phyloP scores from a whole-genome alignment of 495 filamentous ascomycete genomes.

The Penicillium crystallinum region DNA sequence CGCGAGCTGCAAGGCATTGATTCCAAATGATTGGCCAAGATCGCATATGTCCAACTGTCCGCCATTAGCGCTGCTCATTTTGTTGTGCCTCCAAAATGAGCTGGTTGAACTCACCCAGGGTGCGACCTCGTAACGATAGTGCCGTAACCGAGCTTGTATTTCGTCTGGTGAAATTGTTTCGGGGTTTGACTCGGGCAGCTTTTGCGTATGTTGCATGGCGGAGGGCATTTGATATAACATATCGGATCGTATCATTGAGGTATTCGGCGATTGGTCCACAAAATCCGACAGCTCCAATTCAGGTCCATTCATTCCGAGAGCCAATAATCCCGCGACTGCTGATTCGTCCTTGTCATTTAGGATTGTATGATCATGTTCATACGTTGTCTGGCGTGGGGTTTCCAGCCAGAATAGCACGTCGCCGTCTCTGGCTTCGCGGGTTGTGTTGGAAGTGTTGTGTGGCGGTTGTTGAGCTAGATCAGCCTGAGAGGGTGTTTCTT shows the following conservation, averaged over 20 bases:
- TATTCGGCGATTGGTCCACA: slow-evolving; percentile 3
- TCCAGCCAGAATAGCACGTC: slow-evolving; percentile 1
- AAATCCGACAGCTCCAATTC: slow-evolving; percentile 10
- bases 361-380: not conserved
- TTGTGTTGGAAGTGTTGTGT: not conserved
- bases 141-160: slow-evolving; percentile 25
- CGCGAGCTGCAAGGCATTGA: slow-evolving; percentile 26
- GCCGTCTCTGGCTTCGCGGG: not conserved
- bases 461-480: not conserved
- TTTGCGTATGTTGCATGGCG: not conserved
- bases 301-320: slow-evolving; percentile 19
- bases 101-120: slow-evolving; percentile 29
- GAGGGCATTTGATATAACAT: not conserved
- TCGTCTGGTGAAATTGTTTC: slow-evolving; percentile 9
- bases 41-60: slow-evolving; percentile 32
- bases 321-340: slow-evolving; percentile 29
- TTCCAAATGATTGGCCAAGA: slow-evolving; percentile 28
- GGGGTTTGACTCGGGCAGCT: not conserved
- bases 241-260: not conserved
- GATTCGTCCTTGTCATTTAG: slow-evolving; percentile 31
- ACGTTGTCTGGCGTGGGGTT: not conserved
- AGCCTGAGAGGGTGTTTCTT: not conserved
- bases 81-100: not conserved
- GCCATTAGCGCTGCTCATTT: not conserved
- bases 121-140: slow-evolving; percentile 34